These are phyloP conservation scores for Boletus pseudopeckii DNA, from an alignment of 768 basidiomycete genomes.

Conservation along the genomic window DNA sequence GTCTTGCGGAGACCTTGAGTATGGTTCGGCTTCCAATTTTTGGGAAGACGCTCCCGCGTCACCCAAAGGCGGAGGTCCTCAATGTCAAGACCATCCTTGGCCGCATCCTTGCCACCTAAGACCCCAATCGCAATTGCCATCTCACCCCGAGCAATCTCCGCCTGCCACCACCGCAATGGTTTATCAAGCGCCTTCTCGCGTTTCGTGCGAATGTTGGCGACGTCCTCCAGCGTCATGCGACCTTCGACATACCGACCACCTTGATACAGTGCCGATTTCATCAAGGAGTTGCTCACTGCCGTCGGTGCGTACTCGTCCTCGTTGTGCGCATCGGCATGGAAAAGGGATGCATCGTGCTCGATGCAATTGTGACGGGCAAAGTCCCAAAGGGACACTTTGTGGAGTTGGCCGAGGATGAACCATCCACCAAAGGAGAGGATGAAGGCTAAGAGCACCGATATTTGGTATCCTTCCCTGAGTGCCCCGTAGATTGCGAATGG, in stretches of 20 bases:
- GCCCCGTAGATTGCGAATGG: slow-evolving; percentile 38
- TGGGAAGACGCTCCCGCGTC: slow-evolving; percentile 50
- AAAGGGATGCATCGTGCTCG: slow-evolving; percentile 61
- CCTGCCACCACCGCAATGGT: slow-evolving; percentile 42
- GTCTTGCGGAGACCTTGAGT: slow-evolving; percentile 29
- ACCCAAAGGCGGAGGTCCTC: slow-evolving; percentile 52
- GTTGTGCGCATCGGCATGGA: slow-evolving; percentile 44
- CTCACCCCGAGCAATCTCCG: slow-evolving; percentile 64
- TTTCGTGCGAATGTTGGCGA: slow-evolving; percentile 49
- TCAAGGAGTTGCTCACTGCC: slow-evolving; percentile 36
- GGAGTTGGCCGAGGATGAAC: slow-evolving; percentile 38
- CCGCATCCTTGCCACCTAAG: slow-evolving; percentile 31
- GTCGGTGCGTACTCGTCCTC: slow-evolving; percentile 47
- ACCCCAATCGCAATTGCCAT: slow-evolving; percentile 62
- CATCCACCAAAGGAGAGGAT: slow-evolving; percentile 49
- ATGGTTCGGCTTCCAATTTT: slow-evolving; percentile 34
- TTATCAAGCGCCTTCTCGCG: slow-evolving; percentile 41
- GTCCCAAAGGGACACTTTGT: slow-evolving; percentile 35
- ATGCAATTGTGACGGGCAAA: slow-evolving; percentile 47
- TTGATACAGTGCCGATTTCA: slow-evolving; percentile 40
- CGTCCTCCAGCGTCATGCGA: slow-evolving; percentile 31
- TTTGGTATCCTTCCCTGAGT: slow-evolving; percentile 48
- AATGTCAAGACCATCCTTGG: slow-evolving; percentile 42
- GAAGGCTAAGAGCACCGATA: slow-evolving; percentile 44
- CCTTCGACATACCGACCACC: slow-evolving; percentile 25